phyloP scores from a whole-genome alignment of 176 grass and related monocot genomes.

The Aegilops sharonensis region DNA sequence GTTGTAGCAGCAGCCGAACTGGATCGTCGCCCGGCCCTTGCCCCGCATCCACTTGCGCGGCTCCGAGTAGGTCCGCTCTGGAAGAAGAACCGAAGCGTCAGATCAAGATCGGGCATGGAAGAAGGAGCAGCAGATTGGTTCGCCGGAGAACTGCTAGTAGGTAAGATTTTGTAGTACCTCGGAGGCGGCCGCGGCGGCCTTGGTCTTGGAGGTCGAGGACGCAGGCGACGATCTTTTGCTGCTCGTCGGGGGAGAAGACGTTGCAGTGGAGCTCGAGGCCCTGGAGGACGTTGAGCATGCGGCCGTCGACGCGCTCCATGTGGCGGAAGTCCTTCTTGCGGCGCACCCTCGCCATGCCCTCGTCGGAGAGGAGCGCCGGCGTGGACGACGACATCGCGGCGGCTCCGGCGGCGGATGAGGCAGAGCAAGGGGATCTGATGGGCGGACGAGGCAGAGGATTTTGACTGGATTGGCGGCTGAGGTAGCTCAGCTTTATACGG shows the following conservation, averaged over 20 bases:
- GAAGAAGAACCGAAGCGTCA: background rate
- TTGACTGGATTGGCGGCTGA: background rate
- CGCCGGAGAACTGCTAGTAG: too few species aligned
- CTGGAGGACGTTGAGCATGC: slow-evolving; percentile 40
- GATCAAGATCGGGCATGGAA: background rate
- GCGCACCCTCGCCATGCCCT: background rate
- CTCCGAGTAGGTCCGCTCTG: slow-evolving; percentile 63
- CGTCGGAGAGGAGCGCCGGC: background rate
- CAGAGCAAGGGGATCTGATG: slow-evolving; percentile 4
- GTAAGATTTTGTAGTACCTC: too few species aligned
- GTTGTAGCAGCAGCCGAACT: slow-evolving; percentile 81
- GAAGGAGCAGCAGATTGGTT: background rate
- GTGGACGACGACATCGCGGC: background rate
- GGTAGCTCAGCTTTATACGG: background rate
- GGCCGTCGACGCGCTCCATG: slow-evolving; percentile 50
- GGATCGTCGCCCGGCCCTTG: slow-evolving; percentile 57
- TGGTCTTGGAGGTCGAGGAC: slow-evolving; percentile 42
- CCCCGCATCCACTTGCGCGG: slow-evolving; percentile 79
- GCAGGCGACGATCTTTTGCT: slow-evolving; percentile 33
- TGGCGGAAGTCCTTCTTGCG: slow-evolving; percentile 38
- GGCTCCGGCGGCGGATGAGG: background rate
- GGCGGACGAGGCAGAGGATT: too few species aligned
- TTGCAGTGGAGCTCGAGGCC: slow-evolving; percentile 56
- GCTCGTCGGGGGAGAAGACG: slow-evolving; percentile 51
- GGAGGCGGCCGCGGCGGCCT: slow-evolving; percentile 30